Conservation (phyloP, 2,329 filamentous ascomycete genomes). For the Aspergillus tamarii region DNA sequence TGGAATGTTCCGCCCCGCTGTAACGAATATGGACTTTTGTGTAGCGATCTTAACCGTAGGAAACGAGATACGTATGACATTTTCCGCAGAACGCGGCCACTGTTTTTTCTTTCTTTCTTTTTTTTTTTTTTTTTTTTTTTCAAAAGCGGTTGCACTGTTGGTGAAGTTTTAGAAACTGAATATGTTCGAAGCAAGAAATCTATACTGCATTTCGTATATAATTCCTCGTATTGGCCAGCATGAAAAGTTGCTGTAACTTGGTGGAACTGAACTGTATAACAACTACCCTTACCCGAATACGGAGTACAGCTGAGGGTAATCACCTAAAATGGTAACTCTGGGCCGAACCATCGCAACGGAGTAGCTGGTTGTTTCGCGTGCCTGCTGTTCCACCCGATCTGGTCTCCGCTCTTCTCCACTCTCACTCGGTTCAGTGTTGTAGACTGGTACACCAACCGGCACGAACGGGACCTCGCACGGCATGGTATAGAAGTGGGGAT, state of each 20-base stretch:
- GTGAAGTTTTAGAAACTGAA: neutral
- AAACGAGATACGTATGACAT: neutral
- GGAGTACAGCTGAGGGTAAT: neutral
- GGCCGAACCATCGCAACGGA: neutral
- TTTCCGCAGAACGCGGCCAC: neutral
- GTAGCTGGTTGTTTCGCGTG: neutral
- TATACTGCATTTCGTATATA: neutral
- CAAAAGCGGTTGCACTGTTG: neutral
- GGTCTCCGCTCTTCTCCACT: conserved; percentile 5
- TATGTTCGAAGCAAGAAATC: neutral
- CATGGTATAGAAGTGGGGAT: neutral
- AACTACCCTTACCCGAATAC: neutral
- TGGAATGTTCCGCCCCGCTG: neutral
- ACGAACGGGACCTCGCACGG: neutral
- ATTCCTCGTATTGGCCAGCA: neutral
- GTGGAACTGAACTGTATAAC: neutral
- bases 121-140: neutral
- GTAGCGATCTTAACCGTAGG: too few species aligned
- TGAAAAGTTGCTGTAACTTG: neutral
- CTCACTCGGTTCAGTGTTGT: neutral
- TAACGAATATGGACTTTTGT: neutral
- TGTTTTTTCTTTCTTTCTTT: neutral
- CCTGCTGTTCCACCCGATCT: neutral
- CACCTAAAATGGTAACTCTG: neutral
- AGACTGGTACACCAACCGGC: neutral